phyloP scores from a whole-genome alignment of 2,329 filamentous ascomycete species.

The Berkeleyomyces rouxiae region DNA sequence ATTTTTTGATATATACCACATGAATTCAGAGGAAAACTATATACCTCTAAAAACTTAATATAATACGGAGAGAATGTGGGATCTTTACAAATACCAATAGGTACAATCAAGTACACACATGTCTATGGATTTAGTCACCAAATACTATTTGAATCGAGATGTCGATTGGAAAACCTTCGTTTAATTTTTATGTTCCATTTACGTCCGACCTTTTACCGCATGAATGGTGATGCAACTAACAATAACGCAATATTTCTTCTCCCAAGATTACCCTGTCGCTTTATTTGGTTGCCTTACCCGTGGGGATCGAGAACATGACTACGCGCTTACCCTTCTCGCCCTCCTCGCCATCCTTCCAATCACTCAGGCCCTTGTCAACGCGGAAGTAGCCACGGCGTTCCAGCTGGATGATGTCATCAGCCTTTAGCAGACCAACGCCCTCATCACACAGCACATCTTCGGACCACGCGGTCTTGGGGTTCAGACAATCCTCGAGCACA shows the following conservation, averaged over 20 bases:
- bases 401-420: constrained; percentile 85
- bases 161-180: neutral
- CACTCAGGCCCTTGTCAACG: constrained; percentile 48
- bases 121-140: neutral
- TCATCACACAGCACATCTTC: constrained; percentile 64
- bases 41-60: neutral
- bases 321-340: constrained; percentile 30
- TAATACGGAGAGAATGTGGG: neutral
- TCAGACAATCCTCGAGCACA: constrained; percentile 68
- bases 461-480: constrained; percentile 55
- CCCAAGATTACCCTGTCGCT: neutral
- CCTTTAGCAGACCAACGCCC: constrained; percentile 62
- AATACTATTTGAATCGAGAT: neutral
- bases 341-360: constrained; percentile 35
- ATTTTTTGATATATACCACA: neutral
- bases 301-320: constrained; percentile 41
- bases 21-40: no score
- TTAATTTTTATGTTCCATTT: neutral
- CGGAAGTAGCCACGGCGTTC: constrained; percentile 87
- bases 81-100: neutral
- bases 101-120: neutral
- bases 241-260: neutral
- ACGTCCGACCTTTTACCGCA: neutral
- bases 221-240: neutral
- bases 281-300: constrained; percentile 32